phyloP scores from a whole-genome alignment of 495 filamentous ascomycete species.

The Amorphotheca resinae region DNA sequence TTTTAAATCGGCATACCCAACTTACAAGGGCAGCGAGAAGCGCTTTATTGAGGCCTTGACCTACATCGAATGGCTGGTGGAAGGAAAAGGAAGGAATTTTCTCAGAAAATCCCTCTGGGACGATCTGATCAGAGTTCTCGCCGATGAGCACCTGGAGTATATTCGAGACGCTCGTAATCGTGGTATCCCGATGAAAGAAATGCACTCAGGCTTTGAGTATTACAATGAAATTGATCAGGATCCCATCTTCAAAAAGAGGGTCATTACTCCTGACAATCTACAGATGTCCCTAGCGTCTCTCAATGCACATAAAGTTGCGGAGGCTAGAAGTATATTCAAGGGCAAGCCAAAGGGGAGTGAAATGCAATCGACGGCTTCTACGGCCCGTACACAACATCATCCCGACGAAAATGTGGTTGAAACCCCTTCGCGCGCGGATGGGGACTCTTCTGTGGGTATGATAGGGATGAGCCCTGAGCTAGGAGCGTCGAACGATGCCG shows the following conservation, averaged over 20 bases:
- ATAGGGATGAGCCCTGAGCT: no score
- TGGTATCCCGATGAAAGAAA: conserved; percentile 2
- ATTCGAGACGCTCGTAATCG: conserved; percentile 24
- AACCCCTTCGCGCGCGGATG: no score
- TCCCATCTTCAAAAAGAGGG: conserved; percentile 24
- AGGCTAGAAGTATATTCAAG: neutral
- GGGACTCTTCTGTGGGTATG: no score
- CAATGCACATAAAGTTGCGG: conserved; percentile 2
- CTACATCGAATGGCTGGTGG: conserved; percentile 37
- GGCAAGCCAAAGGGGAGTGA: no score
- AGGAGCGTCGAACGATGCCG: no score
- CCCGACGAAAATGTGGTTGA: no score
- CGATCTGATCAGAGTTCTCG: conserved; percentile 48
- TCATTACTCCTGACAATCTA: conserved; percentile 30
- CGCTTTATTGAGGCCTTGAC: conserved; percentile 44
- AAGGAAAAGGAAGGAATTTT: conserved; percentile 24
- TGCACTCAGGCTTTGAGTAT: conserved; percentile 29
- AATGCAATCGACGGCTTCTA: no score
- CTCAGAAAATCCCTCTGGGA: conserved; percentile 46
- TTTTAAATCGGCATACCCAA: conserved; percentile 45
- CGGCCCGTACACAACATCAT: no score
- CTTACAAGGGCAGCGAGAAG: conserved; percentile 37
- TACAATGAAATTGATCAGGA: conserved; percentile 29
- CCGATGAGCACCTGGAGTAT: conserved; percentile 30
- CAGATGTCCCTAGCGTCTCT: conserved; percentile 13